These are phyloP conservation scores for Aspergillus pseudotamarii DNA, from an alignment of 2,329 filamentous ascomycete genomes.

Conservation along the genomic window DNA sequence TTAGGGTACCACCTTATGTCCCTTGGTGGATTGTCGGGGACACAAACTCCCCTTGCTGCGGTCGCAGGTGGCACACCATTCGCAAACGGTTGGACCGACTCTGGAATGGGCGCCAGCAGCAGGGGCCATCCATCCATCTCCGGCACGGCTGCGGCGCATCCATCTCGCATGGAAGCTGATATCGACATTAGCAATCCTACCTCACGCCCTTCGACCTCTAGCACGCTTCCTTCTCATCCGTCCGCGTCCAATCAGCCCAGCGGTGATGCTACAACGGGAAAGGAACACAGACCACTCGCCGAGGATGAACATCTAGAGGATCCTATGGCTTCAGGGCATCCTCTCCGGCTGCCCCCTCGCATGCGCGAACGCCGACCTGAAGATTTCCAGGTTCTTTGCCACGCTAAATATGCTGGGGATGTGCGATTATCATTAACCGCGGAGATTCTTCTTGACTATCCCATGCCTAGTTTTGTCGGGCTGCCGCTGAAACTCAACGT, in stretches of 20 bases:
- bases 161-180: constrained; percentile 36
- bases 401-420: constrained; percentile 86
- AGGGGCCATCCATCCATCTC: constrained; percentile 17
- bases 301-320: constrained; percentile 25
- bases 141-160: constrained; percentile 18
- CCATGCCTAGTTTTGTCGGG: constrained; percentile 96
- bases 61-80: constrained; percentile 48
- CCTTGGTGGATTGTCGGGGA: constrained; percentile 51
- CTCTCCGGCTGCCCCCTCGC: constrained; percentile 49
- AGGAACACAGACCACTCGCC: constrained; percentile 23
- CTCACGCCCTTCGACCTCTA: constrained; percentile 49
- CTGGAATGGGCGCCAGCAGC: constrained; percentile 24
- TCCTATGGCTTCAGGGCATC: constrained; percentile 19
- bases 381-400: constrained; percentile 89
- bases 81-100: constrained; percentile 40
- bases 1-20: constrained; percentile 52
- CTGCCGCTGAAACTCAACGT: constrained; percentile 94
- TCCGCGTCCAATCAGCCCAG: constrained; percentile 34
- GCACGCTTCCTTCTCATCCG: constrained; percentile 36
- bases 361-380: constrained; percentile 76
- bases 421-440: constrained; percentile 86
- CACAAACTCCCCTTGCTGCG: constrained; percentile 52
- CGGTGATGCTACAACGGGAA: constrained; percentile 26
- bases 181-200: constrained; percentile 41
- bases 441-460: constrained; percentile 94